Percentiles rank a stretch among this genome's conserved stretches.
These are phyloP conservation scores for Dioszegia hungarica DNA, from an alignment of 768 basidiomycete species.

Conservation along the genomic window DNA sequence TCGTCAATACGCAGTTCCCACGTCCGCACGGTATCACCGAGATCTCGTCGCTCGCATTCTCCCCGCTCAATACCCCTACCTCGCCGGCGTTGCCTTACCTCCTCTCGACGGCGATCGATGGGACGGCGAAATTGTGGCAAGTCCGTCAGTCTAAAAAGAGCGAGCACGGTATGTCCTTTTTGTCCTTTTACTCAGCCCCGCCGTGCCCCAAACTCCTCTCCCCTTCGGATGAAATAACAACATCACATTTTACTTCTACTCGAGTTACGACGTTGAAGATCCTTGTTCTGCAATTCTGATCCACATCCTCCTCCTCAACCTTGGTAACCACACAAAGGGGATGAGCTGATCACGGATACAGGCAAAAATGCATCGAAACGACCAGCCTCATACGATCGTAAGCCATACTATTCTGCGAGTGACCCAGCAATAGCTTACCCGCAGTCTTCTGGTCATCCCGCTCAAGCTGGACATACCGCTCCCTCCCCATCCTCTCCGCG, in stretches of 20 bases:
- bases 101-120: conserved; percentile 64
- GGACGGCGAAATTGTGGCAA: conserved; percentile 75
- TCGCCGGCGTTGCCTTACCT: conserved; percentile 52
- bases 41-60: conserved; percentile 67
- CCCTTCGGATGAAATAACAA: conserved; percentile 38
- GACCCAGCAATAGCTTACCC: neutral
- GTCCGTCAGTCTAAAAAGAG: conserved; percentile 56
- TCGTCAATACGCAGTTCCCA: conserved; percentile 81
- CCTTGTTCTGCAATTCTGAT: conserved; percentile 49
- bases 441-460: conserved; percentile 67
- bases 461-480: conserved; percentile 65
- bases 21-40: conserved; percentile 68
- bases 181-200: neutral
- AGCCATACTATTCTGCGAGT: conserved; percentile 10
- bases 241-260: conserved; percentile 46
- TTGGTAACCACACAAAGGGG: neutral
- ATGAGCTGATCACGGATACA: conserved; percentile 11
- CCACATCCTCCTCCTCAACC: neutral
- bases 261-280: conserved; percentile 33
- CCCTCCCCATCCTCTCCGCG: conserved; percentile 58
- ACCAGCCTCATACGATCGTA: conserved; percentile 27
- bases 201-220: neutral
- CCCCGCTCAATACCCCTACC: conserved; percentile 49
- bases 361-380: conserved; percentile 36
- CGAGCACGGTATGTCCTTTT: conserved; percentile 52